These are phyloP conservation scores for Pistacia integerrima DNA, from an alignment of 345 rosid genomes.

Conservation along the genomic window DNA sequence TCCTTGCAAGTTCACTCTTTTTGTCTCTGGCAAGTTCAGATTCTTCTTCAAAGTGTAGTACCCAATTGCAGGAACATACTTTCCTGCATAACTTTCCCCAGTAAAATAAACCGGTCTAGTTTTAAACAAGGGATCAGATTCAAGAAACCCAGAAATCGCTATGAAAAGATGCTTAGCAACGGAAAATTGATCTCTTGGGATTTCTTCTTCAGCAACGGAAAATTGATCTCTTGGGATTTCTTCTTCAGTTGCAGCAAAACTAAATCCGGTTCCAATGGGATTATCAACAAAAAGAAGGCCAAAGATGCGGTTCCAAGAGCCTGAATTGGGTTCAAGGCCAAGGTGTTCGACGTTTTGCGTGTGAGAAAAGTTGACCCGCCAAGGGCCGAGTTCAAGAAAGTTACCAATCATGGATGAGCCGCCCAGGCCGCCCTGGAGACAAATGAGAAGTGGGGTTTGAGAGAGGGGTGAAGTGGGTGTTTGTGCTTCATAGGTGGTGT, in stretches of 20 bases:
- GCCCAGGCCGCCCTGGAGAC: slow-evolving; percentile 96
- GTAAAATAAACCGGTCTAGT: slow-evolving; percentile 62
- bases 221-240: slow-evolving; percentile 66
- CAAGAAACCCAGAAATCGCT: slow-evolving; percentile 50
- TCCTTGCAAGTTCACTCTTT: slow-evolving; percentile 56
- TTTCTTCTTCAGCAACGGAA: slow-evolving; percentile 49
- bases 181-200: slow-evolving; percentile 56
- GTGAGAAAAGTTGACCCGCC: slow-evolving; percentile 51
- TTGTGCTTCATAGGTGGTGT: slow-evolving; percentile 79
- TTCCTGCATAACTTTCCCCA: slow-evolving; percentile 91
- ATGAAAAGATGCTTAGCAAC: slow-evolving; percentile 68
- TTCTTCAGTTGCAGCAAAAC: slow-evolving; percentile 54
- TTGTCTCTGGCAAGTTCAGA: slow-evolving; percentile 27
- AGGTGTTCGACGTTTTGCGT: slow-evolving; percentile 21
- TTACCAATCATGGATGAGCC: slow-evolving; percentile 93
- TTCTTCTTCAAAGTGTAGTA: slow-evolving; percentile 62
- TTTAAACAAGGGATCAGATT: slow-evolving; percentile 43
- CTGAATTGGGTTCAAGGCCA: slow-evolving; percentile 51
- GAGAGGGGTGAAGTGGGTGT: slow-evolving; percentile 40
- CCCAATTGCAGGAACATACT: slow-evolving; percentile 82
- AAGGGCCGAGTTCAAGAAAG: slow-evolving; percentile 85
- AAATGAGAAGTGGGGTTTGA: slow-evolving; percentile 68
- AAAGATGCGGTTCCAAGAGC: slow-evolving; percentile 83
- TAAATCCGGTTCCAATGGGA: slow-evolving; percentile 88
- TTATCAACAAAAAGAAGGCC: slow-evolving; percentile 79